Base-by-base conservation (phyloP, 192 early-diverging fungal species). In the Radiomyces spectabilis region DNA sequence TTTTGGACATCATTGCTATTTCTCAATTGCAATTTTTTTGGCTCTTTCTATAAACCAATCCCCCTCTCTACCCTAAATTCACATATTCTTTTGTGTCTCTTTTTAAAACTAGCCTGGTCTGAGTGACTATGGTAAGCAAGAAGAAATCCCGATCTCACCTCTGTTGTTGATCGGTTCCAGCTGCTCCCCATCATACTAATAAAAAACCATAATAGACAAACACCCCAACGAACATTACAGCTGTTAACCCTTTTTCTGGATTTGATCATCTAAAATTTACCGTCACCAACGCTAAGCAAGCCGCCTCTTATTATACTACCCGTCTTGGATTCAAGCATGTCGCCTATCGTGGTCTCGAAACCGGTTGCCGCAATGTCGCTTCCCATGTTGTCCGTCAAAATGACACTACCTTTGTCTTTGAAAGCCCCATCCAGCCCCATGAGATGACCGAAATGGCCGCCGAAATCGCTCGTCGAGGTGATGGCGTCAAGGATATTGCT, bases 321-420 rank as follows among this genome's bases (percentile, higher is more conserved):
- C 82, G 90, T 46, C 89, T 95, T 65, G 96, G 96, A 8, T 98
- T 98, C 77, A 80, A 85, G 68, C 83, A 89, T 53, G 57, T 94
- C 52, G 94, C 92, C 13, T 97, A 99, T 79, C 84, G 84, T 56
- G 96, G 96, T 1, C 84, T 99, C 51, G 96, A 99, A 68, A 99
- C 94, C 25, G 93, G 93, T 19, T 66, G 78, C 61, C 85, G 96
- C 57, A 78, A 97, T 32, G 72, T 94, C 16, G 89, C 77, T 35
- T 77, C 86, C 24, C 93, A 98, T 69, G 93, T 84, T n/a, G 85
- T 98, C 33, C 66, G 77, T 45, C 88, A 90, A 72, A 83, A 86
- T 61, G 68, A 80, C 33, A 85, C 91, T 45, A 66, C 74, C 38
- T 97, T 97, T 65, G 81, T 95, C 44, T 95, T 98, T 78, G 84